These are phyloP conservation scores for Globisporangium okanoganense DNA, from an alignment of 352 stramenopile species.

Conservation along the genomic window DNA sequence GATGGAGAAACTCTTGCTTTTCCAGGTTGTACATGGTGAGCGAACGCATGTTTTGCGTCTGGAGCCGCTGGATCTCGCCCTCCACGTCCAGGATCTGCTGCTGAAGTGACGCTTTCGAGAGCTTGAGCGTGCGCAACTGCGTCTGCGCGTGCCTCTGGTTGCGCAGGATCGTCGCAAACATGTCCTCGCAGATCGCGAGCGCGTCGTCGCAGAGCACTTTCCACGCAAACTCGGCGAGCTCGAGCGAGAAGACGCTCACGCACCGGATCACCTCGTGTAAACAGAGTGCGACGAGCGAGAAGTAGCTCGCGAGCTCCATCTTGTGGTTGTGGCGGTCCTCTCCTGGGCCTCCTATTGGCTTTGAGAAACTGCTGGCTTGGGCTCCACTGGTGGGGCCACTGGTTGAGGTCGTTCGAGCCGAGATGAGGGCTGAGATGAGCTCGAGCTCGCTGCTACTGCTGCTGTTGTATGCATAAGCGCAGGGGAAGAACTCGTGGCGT, in stretches of 20 bases:
- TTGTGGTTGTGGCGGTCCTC: slow-evolving; percentile 4
- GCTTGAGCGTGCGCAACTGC: slow-evolving; percentile 22
- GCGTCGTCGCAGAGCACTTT: slow-evolving; percentile 25
- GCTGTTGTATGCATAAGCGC: neutral
- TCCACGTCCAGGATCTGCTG: slow-evolving; percentile 24
- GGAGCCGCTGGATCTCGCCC: slow-evolving; percentile 29
- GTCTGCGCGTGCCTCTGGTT: slow-evolving; percentile 11
- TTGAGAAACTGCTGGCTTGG: neutral
- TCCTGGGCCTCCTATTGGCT: neutral
- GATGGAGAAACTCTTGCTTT: slow-evolving; percentile 24
- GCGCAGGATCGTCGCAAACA: slow-evolving; percentile 12
- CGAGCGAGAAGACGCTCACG: slow-evolving; percentile 29
- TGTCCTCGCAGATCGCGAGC: slow-evolving; percentile 16
- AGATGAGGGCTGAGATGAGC: neutral
- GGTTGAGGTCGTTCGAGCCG: neutral
- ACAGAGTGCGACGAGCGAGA: slow-evolving; percentile 33
- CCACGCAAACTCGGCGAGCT: slow-evolving; percentile 30
- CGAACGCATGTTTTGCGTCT: slow-evolving; percentile 37
- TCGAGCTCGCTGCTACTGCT: neutral
- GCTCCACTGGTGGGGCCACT: too few species aligned
- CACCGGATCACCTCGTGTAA: slow-evolving; percentile 32
- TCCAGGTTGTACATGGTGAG: slow-evolving; percentile 29
- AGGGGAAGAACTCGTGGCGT: slow-evolving; percentile 17
- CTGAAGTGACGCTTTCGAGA: slow-evolving; percentile 17
- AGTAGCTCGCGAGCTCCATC: slow-evolving; percentile 18